Percentiles rank a stretch among this genome's conserved stretches.
Conservation (phyloP, 345 rosid species). For the Angophora floribunda region DNA sequence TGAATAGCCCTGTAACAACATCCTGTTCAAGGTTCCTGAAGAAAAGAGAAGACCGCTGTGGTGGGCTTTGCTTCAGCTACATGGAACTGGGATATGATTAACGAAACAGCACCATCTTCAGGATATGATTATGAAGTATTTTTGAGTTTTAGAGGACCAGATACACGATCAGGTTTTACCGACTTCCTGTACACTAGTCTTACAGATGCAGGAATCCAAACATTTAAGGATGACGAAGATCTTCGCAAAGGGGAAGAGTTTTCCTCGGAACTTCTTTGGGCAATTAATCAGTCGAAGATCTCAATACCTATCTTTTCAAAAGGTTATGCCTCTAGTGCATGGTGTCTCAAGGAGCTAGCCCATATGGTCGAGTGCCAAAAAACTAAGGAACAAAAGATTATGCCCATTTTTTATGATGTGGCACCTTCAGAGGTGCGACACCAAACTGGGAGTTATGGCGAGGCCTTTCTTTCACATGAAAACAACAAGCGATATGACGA, state of each 20-base stretch:
- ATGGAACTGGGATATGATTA: too few species aligned
- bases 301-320: neutral
- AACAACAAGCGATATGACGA: rapidly evolving
- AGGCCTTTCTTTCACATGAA: neutral
- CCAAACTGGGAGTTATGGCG: neutral
- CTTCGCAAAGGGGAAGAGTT: neutral
- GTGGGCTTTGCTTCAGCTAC: too few species aligned
- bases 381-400: too few species aligned
- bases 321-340: neutral
- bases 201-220: rapidly evolving
- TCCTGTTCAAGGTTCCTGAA: too few species aligned
- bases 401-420: neutral
- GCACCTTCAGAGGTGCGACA: neutral
- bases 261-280: neutral
- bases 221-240: neutral
- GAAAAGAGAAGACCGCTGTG: too few species aligned
- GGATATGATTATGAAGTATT: neutral
- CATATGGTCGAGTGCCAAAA: neutral
- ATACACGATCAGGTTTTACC: neutral
- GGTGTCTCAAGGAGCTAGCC: neutral
- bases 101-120: neutral
- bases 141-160: neutral
- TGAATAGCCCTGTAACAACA: too few species aligned
- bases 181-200: rapidly evolving
- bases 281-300: neutral